phyloP scores from a whole-genome alignment of 2,329 filamentous ascomycete species.

The Cucurbitaria berberidis region DNA sequence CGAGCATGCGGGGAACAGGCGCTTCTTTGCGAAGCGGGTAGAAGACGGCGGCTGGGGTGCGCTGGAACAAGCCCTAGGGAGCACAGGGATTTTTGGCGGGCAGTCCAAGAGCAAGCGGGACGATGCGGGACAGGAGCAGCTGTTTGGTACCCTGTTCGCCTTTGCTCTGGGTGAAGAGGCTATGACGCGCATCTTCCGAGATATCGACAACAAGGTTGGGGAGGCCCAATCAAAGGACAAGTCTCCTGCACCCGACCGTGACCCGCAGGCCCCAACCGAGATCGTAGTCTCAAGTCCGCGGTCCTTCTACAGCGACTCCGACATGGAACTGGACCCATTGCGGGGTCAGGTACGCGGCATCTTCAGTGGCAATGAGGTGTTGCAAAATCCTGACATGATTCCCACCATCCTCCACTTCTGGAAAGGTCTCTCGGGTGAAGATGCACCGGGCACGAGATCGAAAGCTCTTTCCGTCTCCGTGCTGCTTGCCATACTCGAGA shows the following conservation, averaged over 20 bases:
- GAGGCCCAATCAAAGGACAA: slow-evolving; percentile 18
- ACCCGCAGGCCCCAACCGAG: slow-evolving; percentile 18
- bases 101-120: slow-evolving; percentile 42
- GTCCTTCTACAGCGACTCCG: slow-evolving; percentile 33
- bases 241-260: slow-evolving; percentile 2
- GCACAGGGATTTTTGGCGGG: slow-evolving; percentile 60
- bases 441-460: slow-evolving; percentile 40
- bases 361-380: slow-evolving; percentile 50
- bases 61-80: slow-evolving; percentile 74
- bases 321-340: slow-evolving; percentile 37
- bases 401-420: slow-evolving; percentile 50
- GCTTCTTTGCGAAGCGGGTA: slow-evolving; percentile 81
- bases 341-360: slow-evolving; percentile 39
- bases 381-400: slow-evolving; percentile 50
- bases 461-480: slow-evolving; percentile 46
- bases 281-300: slow-evolving; percentile 37
- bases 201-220: slow-evolving; percentile 41
- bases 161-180: slow-evolving; percentile 82
- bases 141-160: slow-evolving; percentile 82
- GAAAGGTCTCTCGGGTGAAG: slow-evolving; percentile 41
- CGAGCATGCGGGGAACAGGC: slow-evolving; percentile 82
- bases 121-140: slow-evolving; percentile 64
- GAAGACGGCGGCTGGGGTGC: slow-evolving; percentile 79
- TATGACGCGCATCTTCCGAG: slow-evolving; percentile 69
- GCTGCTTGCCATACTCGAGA: slow-evolving; percentile 44